Base-by-base conservation (phyloP, 2,329 filamentous ascomycete species). In the Trichoderma koningiopsis region DNA sequence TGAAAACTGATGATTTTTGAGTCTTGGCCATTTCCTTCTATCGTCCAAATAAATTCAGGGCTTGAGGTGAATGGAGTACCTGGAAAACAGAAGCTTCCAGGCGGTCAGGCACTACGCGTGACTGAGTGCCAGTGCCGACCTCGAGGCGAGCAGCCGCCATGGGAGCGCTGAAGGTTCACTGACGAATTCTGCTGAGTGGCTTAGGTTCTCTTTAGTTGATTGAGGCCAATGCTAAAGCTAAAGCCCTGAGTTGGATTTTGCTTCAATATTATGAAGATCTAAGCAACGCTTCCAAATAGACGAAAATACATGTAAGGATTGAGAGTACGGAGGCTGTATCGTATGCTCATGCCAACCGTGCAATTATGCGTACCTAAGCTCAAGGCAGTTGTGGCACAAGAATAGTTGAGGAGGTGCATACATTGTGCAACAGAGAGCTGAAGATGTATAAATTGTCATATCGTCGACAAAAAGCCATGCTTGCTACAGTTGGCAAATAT, bases 51-150 rank as follows among this genome's bases (percentile, higher is more conserved):
- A 27, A 27, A 27, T 16, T 0, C 29, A n/a, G 56, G 22, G 56
- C 56, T 58, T 31, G n/a, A 31, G 43, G 31, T 27, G 55, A 59
- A 58, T n/a, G 35, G 37, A 19, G 43, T 16, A n/a, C 11, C 3
- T 53, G 29, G 11, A 40, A 16, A 22, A 31, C 47, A 37, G 35
- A 56, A 19, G 53, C 19, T n/a, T 64, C 24, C 59, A 57, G 53
- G 67, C 53, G 47, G 67, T 31, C n/a, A 31, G 3, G n/a, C 7
- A 55, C 24, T 24, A 40, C 40, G 53, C 52, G 60, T 64, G 67
- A 64, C 52, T 63, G 60, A 40, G 40, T 58, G 59, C 37, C 59
- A 63, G 59, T 64, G 67, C 37, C 67, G 59, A 64, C 19, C 43
- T 35, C n/a, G 43, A 62, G 62, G 62, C 52, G 62, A 43, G 27